Base-by-base conservation (phyloP, 371 early-diverging fungal species). In the Mucor irregularis region DNA sequence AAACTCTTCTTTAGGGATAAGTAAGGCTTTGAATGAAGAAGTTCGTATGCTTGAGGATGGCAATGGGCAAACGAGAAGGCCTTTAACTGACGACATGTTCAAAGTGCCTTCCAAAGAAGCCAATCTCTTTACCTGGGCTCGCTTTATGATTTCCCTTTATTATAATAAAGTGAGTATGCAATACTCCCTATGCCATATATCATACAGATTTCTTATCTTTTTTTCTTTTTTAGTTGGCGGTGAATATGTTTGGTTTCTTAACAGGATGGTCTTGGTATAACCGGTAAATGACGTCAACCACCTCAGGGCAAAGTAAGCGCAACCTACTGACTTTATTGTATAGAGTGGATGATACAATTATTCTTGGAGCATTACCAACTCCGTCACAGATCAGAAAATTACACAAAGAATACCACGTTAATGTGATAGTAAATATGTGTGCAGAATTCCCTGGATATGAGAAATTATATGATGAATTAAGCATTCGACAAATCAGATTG, bases 201-300 rank as follows among this genome's bases (percentile, higher is more conserved):
- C 8, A 29, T 4, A 29, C 9, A 33, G 33, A 31, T 49, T 46
- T 38, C 28, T 37, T 37, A 14, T 21, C 25, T 49, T 34, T 37
- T 47, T 22, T 34, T 11, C 17, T 34, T 21, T 26, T 2, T 13
- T 56, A 74, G 71, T 33, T 73, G 31, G 66, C 70, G 35, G 69
- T 78, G n/a, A 57, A 73, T 29, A 45, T 69, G 21, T 70, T 78
- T 64, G 74, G 78, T 0, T 67, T 68, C 31, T 17, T 74, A 8
- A 74, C 70, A 13, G 74, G 78, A 9, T 78, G 78, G 78, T 21
- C 30, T 25, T 78, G 78, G 78, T 74, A 68, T 40, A 74, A 72
- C 26, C 62, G 70, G 76, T 72, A 69, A 42, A 14, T 38, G 5
- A 40, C 35, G 35, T 34, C 35, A 11, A 4, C 4, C n/a, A 14